Base-by-base conservation (phyloP, 345 rosid species). In the Cardamine chenopodiifolia region DNA sequence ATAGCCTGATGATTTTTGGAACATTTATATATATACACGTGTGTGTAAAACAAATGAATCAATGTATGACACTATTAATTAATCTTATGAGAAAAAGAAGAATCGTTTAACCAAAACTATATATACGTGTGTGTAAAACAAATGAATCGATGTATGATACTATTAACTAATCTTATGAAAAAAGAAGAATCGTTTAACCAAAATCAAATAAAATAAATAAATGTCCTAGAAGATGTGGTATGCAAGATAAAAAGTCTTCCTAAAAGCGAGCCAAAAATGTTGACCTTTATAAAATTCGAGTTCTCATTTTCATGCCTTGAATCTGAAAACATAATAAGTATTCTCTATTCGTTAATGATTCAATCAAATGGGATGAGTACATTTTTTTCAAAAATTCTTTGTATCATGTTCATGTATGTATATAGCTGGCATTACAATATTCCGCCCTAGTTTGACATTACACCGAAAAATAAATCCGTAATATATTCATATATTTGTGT, bases 211-310 rank as follows among this genome's bases (percentile, higher is more conserved):
- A n/a, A n/a, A n/a, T n/a, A n/a, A 18, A 19, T 12, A 37, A 62
- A 31, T 42, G 39, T 64, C 77, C 26, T 17, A 39, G 45, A 54
- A 42, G 56, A 63, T 63, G 48, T 73, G 48, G 40, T 65, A 32
- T 32, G 65, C 58, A 34, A n/a, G 44, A 45, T 11, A 73, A 65
- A 73, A 65, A 44, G 71, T 15, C 58, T 65, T 64, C 66, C 42
- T 47, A 34, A 45, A 74, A 73, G 78, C 17, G 39, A 45, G 35
- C 48, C 12, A 65, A 73, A 73, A 66, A 66, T 45, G 49, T 73
- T 44, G 78, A 65, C 66, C 22, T 64, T 56, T 73, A 32, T n/a
- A 23, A 8, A 50, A 22, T 44, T 53, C 47, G 63, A 62, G 23
- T 61, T 49, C 42, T 62, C 44, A 61, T 62, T 62, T 50, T 62